phyloP scores from a whole-genome alignment of 129 eudicot genomes.

The Calendula officinalis region DNA sequence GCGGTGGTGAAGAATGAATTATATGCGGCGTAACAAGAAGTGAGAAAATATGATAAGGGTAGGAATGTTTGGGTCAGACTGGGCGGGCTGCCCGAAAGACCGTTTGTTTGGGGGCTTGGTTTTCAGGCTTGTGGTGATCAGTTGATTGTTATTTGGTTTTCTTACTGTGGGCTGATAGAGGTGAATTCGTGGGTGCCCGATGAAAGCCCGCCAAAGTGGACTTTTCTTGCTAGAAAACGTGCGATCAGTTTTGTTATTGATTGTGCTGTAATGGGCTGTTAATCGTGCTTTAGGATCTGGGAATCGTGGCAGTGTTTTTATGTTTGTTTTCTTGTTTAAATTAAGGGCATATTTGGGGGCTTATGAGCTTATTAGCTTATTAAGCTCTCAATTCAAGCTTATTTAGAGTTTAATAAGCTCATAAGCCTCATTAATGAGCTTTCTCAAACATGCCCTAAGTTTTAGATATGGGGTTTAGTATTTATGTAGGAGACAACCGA shows the following conservation, averaged over 20 bases:
- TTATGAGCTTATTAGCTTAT: no score
- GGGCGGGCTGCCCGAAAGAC: slow-evolving; percentile 61
- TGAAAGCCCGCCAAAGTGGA: slow-evolving; percentile 61
- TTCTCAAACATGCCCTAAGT: no score
- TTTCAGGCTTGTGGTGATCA: slow-evolving; percentile 73
- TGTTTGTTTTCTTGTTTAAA: not conserved
- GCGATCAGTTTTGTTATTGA: slow-evolving; percentile 69
- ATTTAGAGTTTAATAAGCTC: no score
- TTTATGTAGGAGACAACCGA: slow-evolving; percentile 16
- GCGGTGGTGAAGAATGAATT: slow-evolving; percentile 71
- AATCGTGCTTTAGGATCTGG: slow-evolving; percentile 2
- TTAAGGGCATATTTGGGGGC: slow-evolving; percentile 7
- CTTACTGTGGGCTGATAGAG: slow-evolving; percentile 54
- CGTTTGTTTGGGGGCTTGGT: slow-evolving; percentile 85
- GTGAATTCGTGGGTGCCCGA: slow-evolving; percentile 68
- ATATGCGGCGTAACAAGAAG: slow-evolving; percentile 65
- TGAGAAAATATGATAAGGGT: slow-evolving; percentile 54
- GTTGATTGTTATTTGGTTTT: slow-evolving; percentile 56
- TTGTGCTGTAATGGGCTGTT: slow-evolving; percentile 91
- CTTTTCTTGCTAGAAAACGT: slow-evolving; percentile 49
- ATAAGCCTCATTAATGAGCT: no score
- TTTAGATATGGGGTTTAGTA: not conserved
- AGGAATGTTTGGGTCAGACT: slow-evolving; percentile 49
- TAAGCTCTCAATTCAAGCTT: no score
- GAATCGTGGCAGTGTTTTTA: slow-evolving; percentile 7